Evolutionary conservation across 345 rosid genomes (phyloP), one percentile per base, ranked within the genome.

Genomic region (Nephelium lappaceum): DNA sequence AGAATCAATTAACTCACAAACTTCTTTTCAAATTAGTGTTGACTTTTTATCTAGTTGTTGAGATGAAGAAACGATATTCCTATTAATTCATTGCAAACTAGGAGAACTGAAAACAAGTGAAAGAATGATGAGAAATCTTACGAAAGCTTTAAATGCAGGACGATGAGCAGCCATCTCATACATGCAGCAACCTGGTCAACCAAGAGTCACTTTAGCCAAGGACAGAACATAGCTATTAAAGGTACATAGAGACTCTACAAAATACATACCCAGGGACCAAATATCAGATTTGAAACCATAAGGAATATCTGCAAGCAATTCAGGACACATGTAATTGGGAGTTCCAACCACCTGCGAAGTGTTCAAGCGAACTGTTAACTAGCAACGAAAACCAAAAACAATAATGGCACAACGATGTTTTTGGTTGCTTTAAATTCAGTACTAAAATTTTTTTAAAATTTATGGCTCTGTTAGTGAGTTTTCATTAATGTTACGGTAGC

Each of bases 321-420:
- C 99, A 19, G 99, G 99, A 83, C 99, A 96, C 98, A 96, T 96
- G 86, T 94, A 96, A 83, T 96, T 96, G 71, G 98, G 99, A 82
- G 99, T 96, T 84, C 99, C 99, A 86, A 96, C 99, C 73, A 96
- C 98, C 99, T 96, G 87, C 82, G 38, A 79, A 61, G 16, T 77
- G 57, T 41, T 45, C 38, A n/a, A 61, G 72, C 25, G 66, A 60
- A 25, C 39, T 16, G 61, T 69, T 70, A 80, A 62, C 81, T 53
- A 71, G 74, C 67, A 23, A 61, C 67, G 58, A 78, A 83, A 78
- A 53, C 58, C 71, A 71, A 71, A 76, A 19, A 69, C 53, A 31
- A 12, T 23, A 18, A 64, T 63, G 21, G 58, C 58, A 53, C 58
- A 53, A 14, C 5, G 57, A 51, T 53, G 58, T 53, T 3, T 21